Evolutionary conservation across 1,284 basidiomycete genomes (phyloP).

Genomic region (Inonotus obliquus): DNA sequence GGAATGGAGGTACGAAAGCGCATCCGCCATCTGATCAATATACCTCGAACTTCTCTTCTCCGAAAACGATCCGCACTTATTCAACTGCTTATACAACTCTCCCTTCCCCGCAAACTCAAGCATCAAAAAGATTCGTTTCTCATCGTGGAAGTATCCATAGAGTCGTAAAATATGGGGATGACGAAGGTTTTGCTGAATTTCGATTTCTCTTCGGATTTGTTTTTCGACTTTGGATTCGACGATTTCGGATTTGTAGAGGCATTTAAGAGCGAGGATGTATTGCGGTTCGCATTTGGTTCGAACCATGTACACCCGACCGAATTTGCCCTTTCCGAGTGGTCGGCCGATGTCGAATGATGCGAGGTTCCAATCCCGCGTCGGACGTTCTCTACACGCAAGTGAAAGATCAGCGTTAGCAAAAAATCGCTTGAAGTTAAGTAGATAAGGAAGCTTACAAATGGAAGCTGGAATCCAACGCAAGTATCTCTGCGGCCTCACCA

Average conservation of each 20-base stretch:
- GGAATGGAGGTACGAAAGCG: conserved; percentile 85
- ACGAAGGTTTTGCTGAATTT: conserved; percentile 96
- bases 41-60: conserved; percentile 87
- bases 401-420: background rate
- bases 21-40: conserved; percentile 98
- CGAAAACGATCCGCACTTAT: conserved; percentile 80
- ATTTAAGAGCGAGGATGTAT: conserved; percentile 97
- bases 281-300: conserved; percentile 83
- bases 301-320: conserved; percentile 98
- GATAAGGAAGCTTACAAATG: conserved; percentile 44
- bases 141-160: conserved; percentile 67
- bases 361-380: conserved; percentile 81
- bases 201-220: conserved; percentile 95
- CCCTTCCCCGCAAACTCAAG: conserved; percentile 66
- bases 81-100: conserved; percentile 87
- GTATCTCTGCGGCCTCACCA: conserved; percentile 68
- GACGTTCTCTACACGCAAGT: conserved; percentile 38
- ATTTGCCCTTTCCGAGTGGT: conserved; percentile 97
- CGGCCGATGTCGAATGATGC: conserved; percentile 92
- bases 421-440: background rate
- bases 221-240: conserved; percentile 85
- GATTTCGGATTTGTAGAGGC: conserved; percentile 95
- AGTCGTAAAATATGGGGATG: conserved; percentile 88
- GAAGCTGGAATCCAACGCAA: conserved; percentile 75
- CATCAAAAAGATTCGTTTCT: conserved; percentile 63